Base-by-base conservation (phyloP, 176 grass and related monocot genomes). In the Puya raimondii region DNA sequence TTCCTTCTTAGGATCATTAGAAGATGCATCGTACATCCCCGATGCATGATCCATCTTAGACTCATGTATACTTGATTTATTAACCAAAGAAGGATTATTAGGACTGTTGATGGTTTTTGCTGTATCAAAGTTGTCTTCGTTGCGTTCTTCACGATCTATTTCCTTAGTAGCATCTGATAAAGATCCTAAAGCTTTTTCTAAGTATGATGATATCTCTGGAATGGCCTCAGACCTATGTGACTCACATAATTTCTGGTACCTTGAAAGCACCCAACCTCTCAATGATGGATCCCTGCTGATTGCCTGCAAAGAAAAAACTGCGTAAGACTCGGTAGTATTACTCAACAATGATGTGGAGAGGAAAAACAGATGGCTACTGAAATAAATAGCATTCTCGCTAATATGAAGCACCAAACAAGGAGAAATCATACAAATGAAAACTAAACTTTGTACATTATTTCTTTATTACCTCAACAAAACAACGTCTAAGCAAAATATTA, bases 151-250 rank as follows among this genome's bases (percentile, higher is more conserved):
- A 70, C 68, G 47, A 75, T 68, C 66, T 76, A 68, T 59, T 81
- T 85, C 80, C 47, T 85, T 76, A 51, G 70, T 72, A 50, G 58
- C 59, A 77, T 89, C 84, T 70, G 86, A 80, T 71, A 91, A 81
- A 78, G 92, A 87, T 12, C 85, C 85, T 61, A 96, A 85, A 83
- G 85, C 79, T 83, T 80, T 77, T 69, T 80, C 78, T 68, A 96
- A 84, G 82, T 54, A 78, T 14, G 76, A 85, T 83, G 84, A 87
- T 72, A 91, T 83, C 76, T 91, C 88, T 70, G 80, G 72, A 76
- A 82, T 67, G 50, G 80, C 83, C 48, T 64, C 69, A 67, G 77
- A 53, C 64, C 73, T 73, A 71, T 69, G 78, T 21, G 80, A 96
- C 73, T 78, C 80, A 61, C 71, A 76, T 74, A 91, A 69, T 68